Base-by-base conservation (phyloP, 306 rosid species). In the Amphicarpaea edgeworthii region DNA sequence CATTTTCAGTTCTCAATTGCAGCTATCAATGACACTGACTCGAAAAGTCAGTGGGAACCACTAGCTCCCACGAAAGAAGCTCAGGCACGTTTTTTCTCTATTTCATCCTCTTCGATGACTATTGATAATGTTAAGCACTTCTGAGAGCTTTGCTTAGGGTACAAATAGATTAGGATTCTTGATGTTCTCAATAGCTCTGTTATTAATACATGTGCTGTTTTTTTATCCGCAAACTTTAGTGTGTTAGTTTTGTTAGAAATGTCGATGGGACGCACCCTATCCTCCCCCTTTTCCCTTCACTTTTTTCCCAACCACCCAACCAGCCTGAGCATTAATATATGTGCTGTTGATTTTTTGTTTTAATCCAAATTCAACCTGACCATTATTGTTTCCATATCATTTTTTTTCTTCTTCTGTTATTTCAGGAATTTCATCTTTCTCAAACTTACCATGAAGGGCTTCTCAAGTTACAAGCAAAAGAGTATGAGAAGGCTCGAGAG, bases 21-120 rank as follows among this genome's bases (percentile, higher is more conserved):
- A 50, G 98, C 98, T 38, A 95, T 95, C 85, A 95, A 95, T 76
- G 98, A 94, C 30, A 87, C 97, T 1, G 93, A 90, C 43, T 76
- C 97, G 59, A 87, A 75, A 89, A 86, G 78, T 65, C 86, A 83
- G 47, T 95, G 98, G 98, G 93, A 95, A 72, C 98, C 97, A 23
- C 82, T 92, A 68, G 98, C 97, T 60, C 98, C 98, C 2, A 95
- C 98, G 49, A 92, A 95, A 88, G 98, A 95, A 85, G 97, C 97
- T 30, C 98, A 87, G 97, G 98, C 75, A 84, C 75, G 82, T 50
- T 58, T 11, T 23, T 43, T 24, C 58, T 63, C 51, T 62, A 24
- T 12, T 34, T 75, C 71, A 63, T 59, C 77, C 58, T 24, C 12
- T 1, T 70, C 23, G 8, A 14, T 41, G 41, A 62, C 66, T 4